Evolutionary conservation across 179 eudicot species (phyloP).

Genomic region (Beta macrorhiza): DNA sequence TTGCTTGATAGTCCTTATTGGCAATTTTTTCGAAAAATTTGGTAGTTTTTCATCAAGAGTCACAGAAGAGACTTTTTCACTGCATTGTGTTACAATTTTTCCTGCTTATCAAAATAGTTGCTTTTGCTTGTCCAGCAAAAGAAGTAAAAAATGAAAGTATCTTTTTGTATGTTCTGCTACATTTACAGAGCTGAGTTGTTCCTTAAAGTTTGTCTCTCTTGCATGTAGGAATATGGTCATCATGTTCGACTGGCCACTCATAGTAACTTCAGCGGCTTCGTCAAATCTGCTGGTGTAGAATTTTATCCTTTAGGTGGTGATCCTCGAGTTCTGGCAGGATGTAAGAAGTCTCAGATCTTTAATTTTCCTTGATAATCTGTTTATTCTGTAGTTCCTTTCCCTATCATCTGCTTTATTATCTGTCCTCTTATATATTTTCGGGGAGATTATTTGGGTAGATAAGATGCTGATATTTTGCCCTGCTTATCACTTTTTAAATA

Average conservation of each 20-base stretch:
- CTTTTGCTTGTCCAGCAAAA: not conserved
- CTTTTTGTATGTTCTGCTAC: not conserved
- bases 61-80: not conserved
- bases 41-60: not conserved
- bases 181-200: not conserved
- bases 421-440: not conserved
- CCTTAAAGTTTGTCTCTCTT: not conserved
- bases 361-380: not conserved
- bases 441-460: not conserved
- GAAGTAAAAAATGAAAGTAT: not conserved
- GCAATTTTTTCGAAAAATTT: not conserved
- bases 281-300: constrained; percentile 72
- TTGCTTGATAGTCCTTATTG: not conserved
- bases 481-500: not conserved
- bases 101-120: not conserved
- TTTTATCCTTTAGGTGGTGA: constrained; percentile 87
- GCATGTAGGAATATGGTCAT: constrained; percentile 73
- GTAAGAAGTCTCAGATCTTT: constrained; percentile 43
- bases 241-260: constrained; percentile 81
- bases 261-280: constrained; percentile 58
- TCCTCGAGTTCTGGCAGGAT: constrained; percentile 69
- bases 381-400: not conserved
- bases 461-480: not conserved
- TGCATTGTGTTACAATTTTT: not conserved
- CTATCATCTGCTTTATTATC: not conserved